Evolutionary conservation across 768 basidiomycete genomes (phyloP).

Genomic region (Kwoniella sp.): DNA sequence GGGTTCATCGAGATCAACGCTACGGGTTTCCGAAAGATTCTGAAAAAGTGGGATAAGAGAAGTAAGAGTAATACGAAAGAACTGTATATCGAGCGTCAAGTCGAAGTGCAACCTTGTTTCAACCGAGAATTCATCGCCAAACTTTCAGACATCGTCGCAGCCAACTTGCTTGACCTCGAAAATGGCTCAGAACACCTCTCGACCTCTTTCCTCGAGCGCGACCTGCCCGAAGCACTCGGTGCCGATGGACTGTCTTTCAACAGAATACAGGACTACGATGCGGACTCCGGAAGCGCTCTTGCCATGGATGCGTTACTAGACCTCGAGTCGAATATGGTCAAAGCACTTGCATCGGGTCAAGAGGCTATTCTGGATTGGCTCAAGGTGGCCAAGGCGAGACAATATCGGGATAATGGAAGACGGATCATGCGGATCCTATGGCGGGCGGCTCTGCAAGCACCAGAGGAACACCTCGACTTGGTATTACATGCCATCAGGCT

Average conservation of each 20-base stretch:
- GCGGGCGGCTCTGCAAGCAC: constrained; percentile 65
- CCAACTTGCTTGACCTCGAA: constrained; percentile 68
- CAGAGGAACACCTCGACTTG: constrained; percentile 74
- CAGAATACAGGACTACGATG: constrained; percentile 48
- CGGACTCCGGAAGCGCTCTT: constrained; percentile 46
- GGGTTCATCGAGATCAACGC: constrained; percentile 98
- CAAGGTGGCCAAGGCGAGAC: constrained; percentile 58
- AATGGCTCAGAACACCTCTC: constrained; percentile 63
- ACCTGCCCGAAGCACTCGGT: constrained; percentile 48
- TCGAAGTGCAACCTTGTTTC: constrained; percentile 98
- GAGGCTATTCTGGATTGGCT: constrained; percentile 66
- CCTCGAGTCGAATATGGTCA: constrained; percentile 81
- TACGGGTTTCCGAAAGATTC: constrained; percentile 91
- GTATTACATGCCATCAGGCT: constrained; percentile 65
- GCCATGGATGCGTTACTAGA: constrained; percentile 76
- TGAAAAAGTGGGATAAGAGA: constrained; percentile 98
- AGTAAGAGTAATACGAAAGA: constrained; percentile 95
- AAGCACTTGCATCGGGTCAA: constrained; percentile 66
- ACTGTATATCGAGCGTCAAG: constrained; percentile 90
- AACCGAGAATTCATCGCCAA: constrained; percentile 97
- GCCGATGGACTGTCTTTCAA: constrained; percentile 50
- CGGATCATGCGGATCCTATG: constrained; percentile 90
- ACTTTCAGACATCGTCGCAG: constrained; percentile 85
- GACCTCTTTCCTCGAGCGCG: constrained; percentile 44
- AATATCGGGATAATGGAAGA: constrained; percentile 56